Percentiles rank a stretch among this genome's conserved stretches.
Evolutionary conservation across 2,329 filamentous ascomycete genomes (phyloP).

Genomic region (Alternaria gaisen): DNA sequence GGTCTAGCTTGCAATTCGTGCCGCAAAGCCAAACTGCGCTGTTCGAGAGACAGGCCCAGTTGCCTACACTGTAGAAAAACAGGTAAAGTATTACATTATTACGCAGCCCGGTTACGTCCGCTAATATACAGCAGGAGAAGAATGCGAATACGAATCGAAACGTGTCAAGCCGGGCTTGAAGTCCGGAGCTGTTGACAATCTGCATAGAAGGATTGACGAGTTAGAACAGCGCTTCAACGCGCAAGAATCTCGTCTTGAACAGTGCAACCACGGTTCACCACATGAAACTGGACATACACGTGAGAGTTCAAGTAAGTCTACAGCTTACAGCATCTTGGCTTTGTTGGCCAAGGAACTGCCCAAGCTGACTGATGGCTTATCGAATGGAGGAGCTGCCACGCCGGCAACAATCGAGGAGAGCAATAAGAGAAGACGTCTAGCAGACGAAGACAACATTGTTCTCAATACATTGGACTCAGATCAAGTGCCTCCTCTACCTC

Average conservation of each 20-base stretch:
- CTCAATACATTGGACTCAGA: background rate
- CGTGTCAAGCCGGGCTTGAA: background rate
- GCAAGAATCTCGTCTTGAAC: background rate
- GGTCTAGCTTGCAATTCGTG: background rate
- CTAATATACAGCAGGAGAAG: background rate
- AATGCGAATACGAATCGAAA: background rate
- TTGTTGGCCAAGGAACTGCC: background rate
- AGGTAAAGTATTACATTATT: background rate
- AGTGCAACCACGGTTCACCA: background rate
- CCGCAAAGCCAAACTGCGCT: background rate
- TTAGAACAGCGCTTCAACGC: background rate
- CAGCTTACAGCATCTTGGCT: background rate
- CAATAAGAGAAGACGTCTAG: background rate
- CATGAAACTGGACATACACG: background rate
- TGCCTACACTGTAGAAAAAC: background rate
- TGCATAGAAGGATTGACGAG: background rate
- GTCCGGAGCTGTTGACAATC: background rate
- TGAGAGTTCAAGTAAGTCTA: background rate
- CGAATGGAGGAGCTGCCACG: background rate
- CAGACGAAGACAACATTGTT: background rate
- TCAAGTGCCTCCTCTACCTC: background rate
- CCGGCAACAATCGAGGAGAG: background rate
- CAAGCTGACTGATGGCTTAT: background rate
- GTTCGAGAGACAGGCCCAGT: background rate
- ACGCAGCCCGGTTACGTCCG: background rate